Evolutionary conservation across 805 yeast species (phyloP), one percentile per base, ranked within the genome.

Genomic region (Candida nemodendra): DNA sequence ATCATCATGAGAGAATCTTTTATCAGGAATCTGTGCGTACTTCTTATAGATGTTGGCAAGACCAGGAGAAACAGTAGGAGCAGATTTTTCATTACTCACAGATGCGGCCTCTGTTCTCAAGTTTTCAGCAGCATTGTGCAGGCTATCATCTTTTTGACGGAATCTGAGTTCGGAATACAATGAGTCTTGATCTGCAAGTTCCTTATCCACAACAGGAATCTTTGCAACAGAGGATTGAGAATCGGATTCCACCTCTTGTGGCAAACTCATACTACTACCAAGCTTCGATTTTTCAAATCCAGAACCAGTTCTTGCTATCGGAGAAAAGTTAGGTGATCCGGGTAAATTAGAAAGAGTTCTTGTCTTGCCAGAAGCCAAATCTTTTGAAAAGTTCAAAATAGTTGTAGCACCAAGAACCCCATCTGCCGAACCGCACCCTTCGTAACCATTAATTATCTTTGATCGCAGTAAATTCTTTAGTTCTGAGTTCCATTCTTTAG

Each of bases 371-470:
- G 43, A 23, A 19, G 59, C 51, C 21, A 53, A 39, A 27, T 52
- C 57, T 34, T 40, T 57, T 9, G 60, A 52, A 17, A 48, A 38
- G 34, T 45, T 42, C 19, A 54, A 34, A 18, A 51, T 27, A 23
- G 45, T 47, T 2, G 79, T 54, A 0, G 85, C 84, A 23, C 84
- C 84, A 3, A 68, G 68, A 15, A 79, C 54, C 11, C 86, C 86
- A 38, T 80, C 71, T 12, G 71, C 58, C 21, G 83, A 76, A n/a
- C 91, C 91, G 61, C 88, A 81, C 5, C 95, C 93, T 16, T 76
- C 76, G 56, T 83, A 84, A 6, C 91, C 82, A n/a, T 68, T 56
- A 7, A 67, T 46, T 36, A 81, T 51, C 51, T 81, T 84, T 13
- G 69, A 55, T 28, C 71, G 73, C 34, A 84, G 56, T 9, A 81